Conservation (phyloP, 2,329 filamentous ascomycete species). For the Pyrenophora seminiperda region DNA sequence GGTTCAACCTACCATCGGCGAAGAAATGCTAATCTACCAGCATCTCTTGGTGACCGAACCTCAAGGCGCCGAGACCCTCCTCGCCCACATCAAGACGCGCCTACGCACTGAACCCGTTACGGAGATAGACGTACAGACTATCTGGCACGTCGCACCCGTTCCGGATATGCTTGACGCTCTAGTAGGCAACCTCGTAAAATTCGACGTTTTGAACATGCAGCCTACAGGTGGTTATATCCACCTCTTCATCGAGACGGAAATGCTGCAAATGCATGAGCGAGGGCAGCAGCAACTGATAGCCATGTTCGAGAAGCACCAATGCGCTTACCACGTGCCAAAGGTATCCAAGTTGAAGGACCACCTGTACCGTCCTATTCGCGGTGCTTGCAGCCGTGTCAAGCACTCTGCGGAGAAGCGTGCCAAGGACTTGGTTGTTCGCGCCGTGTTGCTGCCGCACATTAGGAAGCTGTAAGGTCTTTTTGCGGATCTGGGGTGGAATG, state of each 20-base stretch:
- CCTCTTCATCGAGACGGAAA: constrained; percentile 10
- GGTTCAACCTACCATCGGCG: not conserved
- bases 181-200: constrained; percentile 5
- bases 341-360: too few relatives aligned
- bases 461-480: too few relatives aligned
- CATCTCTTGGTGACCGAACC: not conserved
- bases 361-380: too few relatives aligned
- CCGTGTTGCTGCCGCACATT: too few relatives aligned
- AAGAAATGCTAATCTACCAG: not conserved
- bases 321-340: too few relatives aligned
- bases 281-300: not conserved
- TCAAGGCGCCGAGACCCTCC: not conserved
- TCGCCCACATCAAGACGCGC: not conserved
- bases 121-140: constrained; percentile 7
- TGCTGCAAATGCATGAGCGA: not conserved
- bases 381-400: too few relatives aligned
- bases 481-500: too few relatives aligned
- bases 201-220: constrained; percentile 4
- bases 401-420: too few relatives aligned
- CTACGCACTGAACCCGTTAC: constrained; percentile 3
- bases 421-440: too few relatives aligned
- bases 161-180: constrained; percentile 4
- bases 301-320: not conserved
- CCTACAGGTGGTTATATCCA: constrained; percentile 5
- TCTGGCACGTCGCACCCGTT: constrained; percentile 3